phyloP scores from a whole-genome alignment of 345 rosid genomes.

The Aethionema arabicum region DNA sequence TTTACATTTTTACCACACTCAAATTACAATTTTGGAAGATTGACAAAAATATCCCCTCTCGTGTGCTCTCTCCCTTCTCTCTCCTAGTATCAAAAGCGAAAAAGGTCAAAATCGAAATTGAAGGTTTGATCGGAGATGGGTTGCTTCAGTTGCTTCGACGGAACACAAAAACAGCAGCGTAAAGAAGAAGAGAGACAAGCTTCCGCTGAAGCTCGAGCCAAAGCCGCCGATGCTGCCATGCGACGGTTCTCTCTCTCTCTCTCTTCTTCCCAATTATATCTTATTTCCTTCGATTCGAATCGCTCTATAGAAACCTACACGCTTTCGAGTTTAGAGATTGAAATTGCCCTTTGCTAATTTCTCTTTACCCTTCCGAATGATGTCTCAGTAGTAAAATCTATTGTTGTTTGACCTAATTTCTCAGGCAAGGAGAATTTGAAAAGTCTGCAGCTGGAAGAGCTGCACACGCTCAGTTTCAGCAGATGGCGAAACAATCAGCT shows the following conservation, averaged over 20 bases:
- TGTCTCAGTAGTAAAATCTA: neutral
- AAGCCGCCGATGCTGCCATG: conserved; percentile 97
- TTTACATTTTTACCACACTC: too few relatives aligned
- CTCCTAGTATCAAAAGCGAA: conserved; percentile 12
- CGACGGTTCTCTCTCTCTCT: conserved; percentile 47
- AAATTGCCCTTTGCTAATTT: neutral
- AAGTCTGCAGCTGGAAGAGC: conserved; percentile 95
- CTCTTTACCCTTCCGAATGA: neutral
- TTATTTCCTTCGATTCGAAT: conserved; percentile 10
- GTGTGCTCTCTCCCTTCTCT: too few relatives aligned
- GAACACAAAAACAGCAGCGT: conserved; percentile 52
- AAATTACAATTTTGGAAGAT: too few relatives aligned
- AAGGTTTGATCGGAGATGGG: conserved; percentile 42
- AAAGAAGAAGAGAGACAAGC: conserved; percentile 70
- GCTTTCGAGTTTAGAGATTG: neutral
- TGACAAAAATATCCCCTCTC: too few relatives aligned
- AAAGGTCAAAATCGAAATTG: conserved; percentile 4
- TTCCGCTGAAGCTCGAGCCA: conserved; percentile 89
- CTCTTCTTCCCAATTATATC: too few relatives aligned
- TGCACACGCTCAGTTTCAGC: conserved; percentile 72
- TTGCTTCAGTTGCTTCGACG: conserved; percentile 76
- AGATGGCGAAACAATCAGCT: conserved; percentile 74
- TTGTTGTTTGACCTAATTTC: neutral
- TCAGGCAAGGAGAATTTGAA: conserved; percentile 84
- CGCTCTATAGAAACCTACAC: neutral